These are phyloP conservation scores for Wickerhamomyces queroliae DNA, from an alignment of 805 yeast genomes.

Conservation along the genomic window DNA sequence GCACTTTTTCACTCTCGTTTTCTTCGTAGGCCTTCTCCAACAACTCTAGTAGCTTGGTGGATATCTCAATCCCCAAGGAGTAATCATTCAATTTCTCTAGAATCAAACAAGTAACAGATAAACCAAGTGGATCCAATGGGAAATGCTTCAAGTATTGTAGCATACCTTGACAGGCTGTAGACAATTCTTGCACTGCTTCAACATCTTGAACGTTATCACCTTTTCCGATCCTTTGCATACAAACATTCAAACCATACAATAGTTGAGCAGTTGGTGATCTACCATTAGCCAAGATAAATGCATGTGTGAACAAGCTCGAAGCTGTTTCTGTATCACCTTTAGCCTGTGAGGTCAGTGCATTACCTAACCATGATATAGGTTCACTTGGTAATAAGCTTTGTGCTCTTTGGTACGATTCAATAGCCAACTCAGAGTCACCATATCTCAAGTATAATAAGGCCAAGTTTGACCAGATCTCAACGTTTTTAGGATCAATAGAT, in stretches of 20 bases:
- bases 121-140: constrained; percentile 53
- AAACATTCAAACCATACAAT: constrained; percentile 59
- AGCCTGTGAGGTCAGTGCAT: constrained; percentile 57
- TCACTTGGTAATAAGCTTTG: constrained; percentile 79
- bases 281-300: constrained; percentile 74
- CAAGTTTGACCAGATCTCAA: constrained; percentile 72
- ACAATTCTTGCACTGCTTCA: constrained; percentile 56
- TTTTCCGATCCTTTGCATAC: constrained; percentile 38
- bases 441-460: constrained; percentile 69
- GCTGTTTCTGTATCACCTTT: constrained; percentile 48
- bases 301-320: constrained; percentile 62
- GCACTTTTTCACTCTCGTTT: constrained; percentile 39
- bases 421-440: constrained; percentile 69
- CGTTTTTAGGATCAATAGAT: constrained; percentile 61
- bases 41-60: constrained; percentile 37
- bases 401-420: constrained; percentile 63
- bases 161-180: constrained; percentile 64
- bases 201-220: constrained; percentile 47
- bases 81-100: constrained; percentile 70
- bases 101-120: constrained; percentile 46
- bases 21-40: constrained; percentile 54
- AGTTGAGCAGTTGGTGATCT: constrained; percentile 62
- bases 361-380: constrained; percentile 79
- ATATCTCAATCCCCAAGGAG: constrained; percentile 43
- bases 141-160: constrained; percentile 54